These are phyloP conservation scores for Xylaria hypoxylon DNA, from an alignment of 2,329 filamentous ascomycete genomes.

Conservation along the genomic window DNA sequence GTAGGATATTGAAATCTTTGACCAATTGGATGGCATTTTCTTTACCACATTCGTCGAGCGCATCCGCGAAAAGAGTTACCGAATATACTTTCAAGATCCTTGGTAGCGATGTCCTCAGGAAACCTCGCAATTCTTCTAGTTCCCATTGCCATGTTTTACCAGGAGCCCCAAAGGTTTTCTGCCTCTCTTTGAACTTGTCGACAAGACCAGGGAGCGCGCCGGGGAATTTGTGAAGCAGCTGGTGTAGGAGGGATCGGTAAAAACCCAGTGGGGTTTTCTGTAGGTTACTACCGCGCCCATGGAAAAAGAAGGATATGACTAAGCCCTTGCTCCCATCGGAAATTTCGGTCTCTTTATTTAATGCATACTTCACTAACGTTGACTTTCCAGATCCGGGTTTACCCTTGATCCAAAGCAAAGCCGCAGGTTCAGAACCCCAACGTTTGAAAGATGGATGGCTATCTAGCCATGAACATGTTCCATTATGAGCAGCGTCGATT, in stretches of 20 bases:
- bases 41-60: constrained; percentile 11
- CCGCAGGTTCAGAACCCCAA: too few relatives aligned
- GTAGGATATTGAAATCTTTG: not conserved
- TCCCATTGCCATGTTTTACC: not conserved
- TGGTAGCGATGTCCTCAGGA: not conserved
- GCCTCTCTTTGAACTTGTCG: not conserved
- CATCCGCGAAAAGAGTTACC: constrained; percentile 11
- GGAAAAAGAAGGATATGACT: constrained; percentile 6
- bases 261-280: constrained; percentile 10
- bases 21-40: not conserved
- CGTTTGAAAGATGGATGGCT: too few relatives aligned
- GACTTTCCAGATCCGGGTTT: too few relatives aligned
- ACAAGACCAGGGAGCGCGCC: constrained; percentile 1
- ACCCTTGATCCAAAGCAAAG: too few relatives aligned
- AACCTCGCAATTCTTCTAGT: not conserved
- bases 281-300: constrained; percentile 3
- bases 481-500: too few relatives aligned
- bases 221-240: not conserved
- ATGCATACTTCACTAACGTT: too few relatives aligned
- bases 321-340: constrained; percentile 8
- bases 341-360: too few relatives aligned
- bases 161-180: not conserved
- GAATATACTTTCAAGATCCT: not conserved
- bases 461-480: too few relatives aligned
- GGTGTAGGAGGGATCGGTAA: constrained; percentile 8